phyloP scores from a whole-genome alignment of 2,329 filamentous ascomycete genomes.

The Elsinoe fawcettii region DNA sequence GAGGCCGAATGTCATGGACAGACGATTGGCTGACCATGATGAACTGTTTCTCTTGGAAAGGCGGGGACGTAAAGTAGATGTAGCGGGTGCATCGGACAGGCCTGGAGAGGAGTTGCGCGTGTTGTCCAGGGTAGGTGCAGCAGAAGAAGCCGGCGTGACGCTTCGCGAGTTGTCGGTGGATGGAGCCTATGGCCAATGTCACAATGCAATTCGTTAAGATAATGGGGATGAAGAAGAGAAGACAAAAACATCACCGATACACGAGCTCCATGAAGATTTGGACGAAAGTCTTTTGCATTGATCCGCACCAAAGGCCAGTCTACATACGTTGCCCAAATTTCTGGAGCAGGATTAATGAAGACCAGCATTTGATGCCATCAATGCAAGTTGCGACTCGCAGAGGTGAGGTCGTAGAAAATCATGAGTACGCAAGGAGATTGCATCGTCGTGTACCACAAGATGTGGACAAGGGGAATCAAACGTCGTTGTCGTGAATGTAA shows the following conservation, averaged over 20 bases:
- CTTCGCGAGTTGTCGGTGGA: slow-evolving; percentile 2
- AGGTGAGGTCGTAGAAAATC: not conserved
- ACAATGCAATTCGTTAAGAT: slow-evolving; percentile 17
- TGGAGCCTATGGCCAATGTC: slow-evolving; percentile 4
- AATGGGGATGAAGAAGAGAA: slow-evolving; percentile 18
- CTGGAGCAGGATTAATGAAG: slow-evolving; percentile 16
- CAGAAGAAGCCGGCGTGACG: not conserved
- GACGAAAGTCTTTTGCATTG: slow-evolving; percentile 15
- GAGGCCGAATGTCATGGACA: slow-evolving; percentile 1
- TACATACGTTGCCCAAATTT: slow-evolving; percentile 13
- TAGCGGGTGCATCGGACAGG: not conserved
- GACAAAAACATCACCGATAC: not conserved
- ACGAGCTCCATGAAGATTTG: not conserved
- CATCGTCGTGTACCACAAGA: not conserved
- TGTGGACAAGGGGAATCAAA: not conserved
- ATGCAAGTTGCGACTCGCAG: slow-evolving; percentile 9
- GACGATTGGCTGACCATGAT: slow-evolving; percentile 1
- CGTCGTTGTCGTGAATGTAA: slow-evolving; percentile 14
- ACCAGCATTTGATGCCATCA: slow-evolving; percentile 17
- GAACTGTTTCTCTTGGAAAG: slow-evolving; percentile 7
- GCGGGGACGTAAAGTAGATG: not conserved
- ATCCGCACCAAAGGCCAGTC: slow-evolving; percentile 16
- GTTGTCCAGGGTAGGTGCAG: not conserved
- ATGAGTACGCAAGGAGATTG: not conserved
- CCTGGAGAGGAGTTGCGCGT: slow-evolving; percentile 1